Evolutionary conservation across 331 rosid genomes (phyloP).

Genomic region (Acacia concinna): DNA sequence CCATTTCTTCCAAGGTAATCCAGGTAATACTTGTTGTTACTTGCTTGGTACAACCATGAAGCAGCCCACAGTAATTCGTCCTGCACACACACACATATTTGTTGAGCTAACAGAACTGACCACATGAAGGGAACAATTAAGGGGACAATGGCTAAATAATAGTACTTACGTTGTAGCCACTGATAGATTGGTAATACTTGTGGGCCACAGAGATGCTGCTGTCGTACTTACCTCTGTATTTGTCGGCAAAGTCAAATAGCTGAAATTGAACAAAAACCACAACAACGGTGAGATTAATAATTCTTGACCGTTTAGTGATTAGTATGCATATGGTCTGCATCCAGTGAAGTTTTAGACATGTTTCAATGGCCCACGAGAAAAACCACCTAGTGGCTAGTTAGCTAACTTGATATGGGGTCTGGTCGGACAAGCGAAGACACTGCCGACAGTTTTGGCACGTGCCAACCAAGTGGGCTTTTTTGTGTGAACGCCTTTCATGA

Average conservation of each 20-base stretch:
- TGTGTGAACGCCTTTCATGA: constrained; percentile 18
- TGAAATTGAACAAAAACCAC: constrained; percentile 36
- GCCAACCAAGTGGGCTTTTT: constrained; percentile 32
- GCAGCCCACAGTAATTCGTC: constrained; percentile 51
- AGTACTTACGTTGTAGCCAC: constrained; percentile 55
- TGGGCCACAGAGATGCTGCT: constrained; percentile 80
- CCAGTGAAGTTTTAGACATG: not conserved
- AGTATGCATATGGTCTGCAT: not conserved
- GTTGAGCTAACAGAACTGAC: not conserved
- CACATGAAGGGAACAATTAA: not conserved
- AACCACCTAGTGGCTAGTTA: not conserved
- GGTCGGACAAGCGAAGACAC: not conserved
- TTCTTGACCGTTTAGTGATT: too few species aligned
- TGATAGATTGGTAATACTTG: constrained; percentile 82
- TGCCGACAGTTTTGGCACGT: constrained; percentile 68
- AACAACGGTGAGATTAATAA: not conserved
- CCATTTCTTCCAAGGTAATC: constrained; percentile 85
- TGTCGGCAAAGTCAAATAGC: constrained; percentile 86
- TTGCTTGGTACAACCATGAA: constrained; percentile 93
- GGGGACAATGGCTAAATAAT: not conserved
- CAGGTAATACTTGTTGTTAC: constrained; percentile 74
- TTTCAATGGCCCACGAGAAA: not conserved
- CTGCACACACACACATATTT: constrained; percentile 34
- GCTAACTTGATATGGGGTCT: not conserved
- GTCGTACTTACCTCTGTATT: constrained; percentile 94